A percentile compares a stretch with the other conserved stretches of the same genome.
These are phyloP conservation scores for Citrus mangshanensis DNA, from an alignment of 345 rosid species.

Conservation along the genomic window DNA sequence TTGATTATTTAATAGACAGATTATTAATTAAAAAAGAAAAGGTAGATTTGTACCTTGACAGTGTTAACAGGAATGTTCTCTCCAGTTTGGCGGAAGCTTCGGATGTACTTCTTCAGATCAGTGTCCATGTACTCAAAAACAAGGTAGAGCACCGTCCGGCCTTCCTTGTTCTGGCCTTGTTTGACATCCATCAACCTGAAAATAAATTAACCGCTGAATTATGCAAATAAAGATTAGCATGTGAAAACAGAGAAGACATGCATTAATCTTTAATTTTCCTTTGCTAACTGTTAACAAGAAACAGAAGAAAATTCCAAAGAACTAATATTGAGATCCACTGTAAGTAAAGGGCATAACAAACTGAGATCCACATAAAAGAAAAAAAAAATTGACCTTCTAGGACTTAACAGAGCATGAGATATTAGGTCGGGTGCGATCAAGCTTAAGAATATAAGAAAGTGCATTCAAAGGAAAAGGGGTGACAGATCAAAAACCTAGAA, in stretches of 20 bases:
- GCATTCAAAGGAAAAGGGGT: neutral
- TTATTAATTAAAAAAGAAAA: too few relatives aligned
- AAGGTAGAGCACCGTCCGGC: constrained; percentile 81
- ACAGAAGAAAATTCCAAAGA: neutral
- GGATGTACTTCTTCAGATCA: constrained; percentile 81
- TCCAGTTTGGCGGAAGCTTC: constrained; percentile 67
- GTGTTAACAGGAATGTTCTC: constrained; percentile 42
- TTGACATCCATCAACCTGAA: constrained; percentile 83
- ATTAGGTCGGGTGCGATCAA: neutral
- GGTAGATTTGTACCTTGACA: constrained; percentile 45
- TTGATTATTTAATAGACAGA: neutral
- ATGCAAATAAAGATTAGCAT: neutral
- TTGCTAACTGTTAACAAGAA: neutral
- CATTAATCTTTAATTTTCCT: too few relatives aligned
- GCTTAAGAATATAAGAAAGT: neutral
- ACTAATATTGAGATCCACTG: neutral
- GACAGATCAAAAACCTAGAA: neutral
- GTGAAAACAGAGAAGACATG: neutral
- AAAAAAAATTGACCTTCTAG: neutral
- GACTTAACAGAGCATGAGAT: neutral
- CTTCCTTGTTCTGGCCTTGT: constrained; percentile 88
- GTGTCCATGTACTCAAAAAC: constrained; percentile 95
- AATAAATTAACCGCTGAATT: neutral
- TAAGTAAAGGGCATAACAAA: neutral
- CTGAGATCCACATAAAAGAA: neutral